Evolutionary conservation across 1,139 yeast genomes (phyloP).

Genomic region (Zygoascus sp.): DNA sequence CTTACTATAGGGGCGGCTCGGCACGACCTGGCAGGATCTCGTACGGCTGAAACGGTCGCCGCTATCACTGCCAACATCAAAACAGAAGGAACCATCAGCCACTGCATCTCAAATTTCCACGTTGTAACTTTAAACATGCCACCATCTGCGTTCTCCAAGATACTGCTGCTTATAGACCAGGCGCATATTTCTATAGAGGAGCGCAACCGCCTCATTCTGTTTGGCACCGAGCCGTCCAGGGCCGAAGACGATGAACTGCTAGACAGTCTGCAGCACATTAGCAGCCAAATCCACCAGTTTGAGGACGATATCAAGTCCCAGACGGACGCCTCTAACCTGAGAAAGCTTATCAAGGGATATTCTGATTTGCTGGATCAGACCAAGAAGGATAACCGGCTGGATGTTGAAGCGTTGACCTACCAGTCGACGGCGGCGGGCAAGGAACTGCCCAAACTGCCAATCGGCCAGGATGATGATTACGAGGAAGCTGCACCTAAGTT

Average conservation of each 20-base stretch:
- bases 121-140: slow-evolving; percentile 7
- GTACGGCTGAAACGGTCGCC: no score
- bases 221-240: slow-evolving; percentile 48
- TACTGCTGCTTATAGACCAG: slow-evolving; percentile 37
- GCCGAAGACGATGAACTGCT: slow-evolving; percentile 53
- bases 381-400: slow-evolving; percentile 12
- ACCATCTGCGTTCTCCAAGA: slow-evolving; percentile 20
- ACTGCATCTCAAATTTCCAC: background rate
- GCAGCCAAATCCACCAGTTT: slow-evolving; percentile 5
- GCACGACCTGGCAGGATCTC: no score
- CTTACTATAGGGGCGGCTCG: no score
- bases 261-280: slow-evolving; percentile 16
- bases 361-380: slow-evolving; percentile 15
- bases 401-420: slow-evolving; percentile 2
- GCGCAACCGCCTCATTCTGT: slow-evolving; percentile 43
- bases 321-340: slow-evolving; percentile 14
- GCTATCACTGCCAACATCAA: background rate
- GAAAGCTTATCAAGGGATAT: slow-evolving; percentile 17
- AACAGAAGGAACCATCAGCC: background rate
- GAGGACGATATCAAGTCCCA: slow-evolving; percentile 4
- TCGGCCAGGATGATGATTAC: slow-evolving; percentile 11
- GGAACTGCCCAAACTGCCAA: background rate
- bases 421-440: background rate
- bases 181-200: slow-evolving; percentile 47
- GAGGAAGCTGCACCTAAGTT: slow-evolving; percentile 11